Base-by-base conservation (phyloP, 176 grass and related monocot genomes). In the Ananas comosus region DNA sequence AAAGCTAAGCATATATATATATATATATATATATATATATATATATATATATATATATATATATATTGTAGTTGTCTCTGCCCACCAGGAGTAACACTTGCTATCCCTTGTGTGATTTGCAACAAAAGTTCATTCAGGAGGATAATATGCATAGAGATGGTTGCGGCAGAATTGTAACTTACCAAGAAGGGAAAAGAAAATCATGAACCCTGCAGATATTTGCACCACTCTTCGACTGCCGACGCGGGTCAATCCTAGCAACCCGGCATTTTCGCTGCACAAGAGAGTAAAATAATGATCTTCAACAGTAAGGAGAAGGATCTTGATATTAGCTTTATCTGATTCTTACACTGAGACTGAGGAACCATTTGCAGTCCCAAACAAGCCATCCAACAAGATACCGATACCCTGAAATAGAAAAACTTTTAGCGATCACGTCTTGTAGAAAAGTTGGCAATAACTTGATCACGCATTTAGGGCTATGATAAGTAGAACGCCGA, bases 201-300 rank as follows among this genome's bases (percentile, higher is more conserved):
- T 90, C 94, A 97, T 97, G 74, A 93, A 97, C 0, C 94, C 94
- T 12, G 94, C 89, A 80, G 94, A 92, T 78, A 97, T 93, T 66
- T 97, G 94, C 49, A 97, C 94, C 29, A 97, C 94, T 64, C 89
- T 87, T 63, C 89, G 74, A 25, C 78, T 97, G 63, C 94, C 94
- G 70, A 97, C 70, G 24, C 71, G 80, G 47, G 89, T 97, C 84
- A 97, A 68, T 18, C 49, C 84, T 66, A 97, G 80, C 70, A 97
- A 86, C 66, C 94, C 94, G 28, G 78, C 19, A 87, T 97, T 97
- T 66, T 97, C 89, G 68, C 94, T 97, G 71, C 2, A 72, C 58
- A 69, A 73, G 49, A 63, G 48, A 71, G 79, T 58, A 75, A 79
- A 7, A 66, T 33, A 47, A 19, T 42, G 48, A 51, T 16, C 72